Conservation (phyloP, 257 asterid genomes). For the Thymus quinquecostatus region DNA sequence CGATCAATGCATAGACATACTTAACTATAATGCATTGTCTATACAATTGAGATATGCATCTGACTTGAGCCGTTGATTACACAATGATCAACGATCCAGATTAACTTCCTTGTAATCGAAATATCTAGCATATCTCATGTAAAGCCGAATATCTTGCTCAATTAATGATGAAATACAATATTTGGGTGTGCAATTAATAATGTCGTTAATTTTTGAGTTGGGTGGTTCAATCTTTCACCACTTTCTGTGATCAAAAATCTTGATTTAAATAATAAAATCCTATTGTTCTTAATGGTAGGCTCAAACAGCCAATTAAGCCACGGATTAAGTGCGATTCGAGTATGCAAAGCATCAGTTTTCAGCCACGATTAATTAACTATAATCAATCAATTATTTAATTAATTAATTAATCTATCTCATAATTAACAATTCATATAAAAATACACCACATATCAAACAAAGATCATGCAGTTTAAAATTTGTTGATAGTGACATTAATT, state of each 20-base stretch:
- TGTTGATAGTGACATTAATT: too few species aligned
- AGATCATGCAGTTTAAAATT: not conserved
- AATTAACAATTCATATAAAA: not conserved
- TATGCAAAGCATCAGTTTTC: conserved; percentile 44
- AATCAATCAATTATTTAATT: not conserved
- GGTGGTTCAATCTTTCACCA: conserved; percentile 58
- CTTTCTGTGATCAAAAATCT: conserved; percentile 1
- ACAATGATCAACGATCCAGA: too few species aligned
- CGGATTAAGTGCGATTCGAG: conserved; percentile 48
- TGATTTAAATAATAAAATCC: not conserved
- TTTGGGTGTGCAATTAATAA: not conserved
- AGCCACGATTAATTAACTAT: not conserved
- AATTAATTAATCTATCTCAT: not conserved
- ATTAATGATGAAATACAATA: conserved; percentile 28
- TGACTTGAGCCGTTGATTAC: too few species aligned
- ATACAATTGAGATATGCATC: too few species aligned
- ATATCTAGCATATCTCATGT: not conserved
- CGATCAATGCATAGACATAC: too few species aligned
- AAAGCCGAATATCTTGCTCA: conserved; percentile 33
- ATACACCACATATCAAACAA: not conserved
- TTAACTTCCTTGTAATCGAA: not conserved
- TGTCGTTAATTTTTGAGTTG: conserved; percentile 48
- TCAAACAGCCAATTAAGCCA: conserved; percentile 37
- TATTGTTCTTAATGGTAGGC: conserved; percentile 41
- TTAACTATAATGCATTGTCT: too few species aligned